A percentile compares a stretch with the other conserved stretches of the same genome.
These are phyloP conservation scores for Talinum fruticosum DNA, from an alignment of 148 eudicot species.

Conservation along the genomic window DNA sequence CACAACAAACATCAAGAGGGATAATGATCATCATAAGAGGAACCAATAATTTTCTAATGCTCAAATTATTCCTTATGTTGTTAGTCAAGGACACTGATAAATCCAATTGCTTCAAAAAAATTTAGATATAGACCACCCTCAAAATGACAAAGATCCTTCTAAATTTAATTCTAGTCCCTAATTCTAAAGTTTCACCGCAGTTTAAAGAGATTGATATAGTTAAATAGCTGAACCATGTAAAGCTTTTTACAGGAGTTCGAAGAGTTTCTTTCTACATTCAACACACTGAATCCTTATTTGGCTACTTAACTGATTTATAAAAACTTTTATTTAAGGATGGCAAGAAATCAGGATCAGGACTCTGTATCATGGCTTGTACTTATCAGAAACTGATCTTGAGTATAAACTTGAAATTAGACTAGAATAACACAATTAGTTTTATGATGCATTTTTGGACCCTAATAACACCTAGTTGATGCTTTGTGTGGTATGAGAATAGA, in stretches of 20 bases:
- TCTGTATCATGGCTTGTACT: background rate
- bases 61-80: background rate
- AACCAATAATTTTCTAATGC: background rate
- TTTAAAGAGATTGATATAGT: background rate
- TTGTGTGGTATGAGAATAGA: background rate
- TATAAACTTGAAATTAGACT: background rate
- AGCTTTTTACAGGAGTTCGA: background rate
- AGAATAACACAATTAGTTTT: background rate
- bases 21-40: background rate
- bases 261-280: background rate
- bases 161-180: background rate
- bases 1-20: background rate
- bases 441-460: background rate
- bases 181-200: background rate
- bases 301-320: background rate
- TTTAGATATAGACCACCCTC: background rate
- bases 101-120: background rate
- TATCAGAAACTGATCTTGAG: background rate
- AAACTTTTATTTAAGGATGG: background rate
- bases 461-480: background rate
- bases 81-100: background rate
- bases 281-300: background rate
- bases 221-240: background rate
- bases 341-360: background rate
- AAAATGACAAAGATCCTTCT: background rate